A percentile compares a stretch with the other conserved stretches of the same genome.
These are phyloP conservation scores for Zygotorulaspora florentina DNA, from an alignment of 805 yeast species.

Conservation along the genomic window DNA sequence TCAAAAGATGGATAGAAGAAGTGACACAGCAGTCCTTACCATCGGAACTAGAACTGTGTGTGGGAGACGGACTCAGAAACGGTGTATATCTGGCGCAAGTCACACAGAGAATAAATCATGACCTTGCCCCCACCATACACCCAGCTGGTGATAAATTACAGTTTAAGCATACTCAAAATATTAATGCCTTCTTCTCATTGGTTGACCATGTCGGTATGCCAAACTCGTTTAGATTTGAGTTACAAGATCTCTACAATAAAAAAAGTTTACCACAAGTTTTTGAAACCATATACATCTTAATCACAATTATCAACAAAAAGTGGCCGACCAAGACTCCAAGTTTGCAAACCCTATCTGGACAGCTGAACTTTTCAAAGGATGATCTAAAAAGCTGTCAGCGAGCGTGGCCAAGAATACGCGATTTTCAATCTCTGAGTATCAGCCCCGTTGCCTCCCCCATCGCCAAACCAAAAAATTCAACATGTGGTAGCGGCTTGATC, in stretches of 20 bases:
- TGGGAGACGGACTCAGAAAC: conserved; percentile 64
- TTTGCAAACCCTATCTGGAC: conserved; percentile 60
- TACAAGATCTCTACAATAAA: conserved; percentile 88
- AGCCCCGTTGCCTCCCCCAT: conserved; percentile 27
- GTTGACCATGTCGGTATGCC: conserved; percentile 72
- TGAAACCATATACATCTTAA: conserved; percentile 85
- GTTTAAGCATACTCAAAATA: conserved; percentile 90
- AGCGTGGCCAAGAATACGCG: conserved; percentile 66
- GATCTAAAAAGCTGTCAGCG: conserved; percentile 66
- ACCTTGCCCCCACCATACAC: conserved; percentile 49
- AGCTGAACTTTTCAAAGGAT: conserved; percentile 53
- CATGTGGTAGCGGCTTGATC: conserved; percentile 18
- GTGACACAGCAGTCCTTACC: conserved; percentile 57
- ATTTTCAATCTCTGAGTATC: conserved; percentile 55
- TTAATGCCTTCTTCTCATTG: conserved; percentile 73
- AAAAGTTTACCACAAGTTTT: conserved; percentile 91
- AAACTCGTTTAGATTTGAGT: conserved; percentile 81
- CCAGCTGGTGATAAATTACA: conserved; percentile 63
- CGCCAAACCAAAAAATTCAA: conserved; percentile 11
- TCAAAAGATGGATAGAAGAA: conserved; percentile 73
- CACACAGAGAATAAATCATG: conserved; percentile 67
- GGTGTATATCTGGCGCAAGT: conserved; percentile 84
- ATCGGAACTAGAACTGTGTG: conserved; percentile 48
- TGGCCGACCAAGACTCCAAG: conserved; percentile 54
- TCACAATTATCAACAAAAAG: conserved; percentile 59